Evolutionary conservation across 2,329 filamentous ascomycete genomes (phyloP).

Genomic region (Alternaria alternata): DNA sequence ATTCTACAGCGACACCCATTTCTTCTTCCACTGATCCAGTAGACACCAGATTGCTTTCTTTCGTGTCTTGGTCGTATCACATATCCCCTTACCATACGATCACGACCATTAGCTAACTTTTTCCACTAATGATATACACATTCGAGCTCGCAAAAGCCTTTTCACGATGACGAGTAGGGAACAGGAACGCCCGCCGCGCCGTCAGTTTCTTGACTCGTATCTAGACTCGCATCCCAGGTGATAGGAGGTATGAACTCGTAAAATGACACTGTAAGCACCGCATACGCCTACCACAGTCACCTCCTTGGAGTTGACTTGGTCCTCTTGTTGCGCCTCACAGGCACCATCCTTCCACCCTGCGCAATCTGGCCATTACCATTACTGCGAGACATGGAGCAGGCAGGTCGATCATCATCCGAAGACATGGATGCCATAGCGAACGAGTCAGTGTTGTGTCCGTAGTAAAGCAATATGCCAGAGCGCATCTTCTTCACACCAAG

Average conservation of each 20-base stretch:
- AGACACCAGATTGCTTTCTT: too few relatives aligned
- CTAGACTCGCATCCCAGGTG: neutral
- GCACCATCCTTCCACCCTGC: constrained; percentile 63
- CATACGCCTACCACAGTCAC: neutral
- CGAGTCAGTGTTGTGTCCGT: constrained; percentile 94
- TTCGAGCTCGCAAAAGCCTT: neutral
- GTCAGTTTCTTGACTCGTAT: too few relatives aligned
- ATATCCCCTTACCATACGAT: neutral
- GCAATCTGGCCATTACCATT: constrained; percentile 61
- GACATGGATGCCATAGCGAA: constrained; percentile 90
- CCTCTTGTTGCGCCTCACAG: constrained; percentile 43
- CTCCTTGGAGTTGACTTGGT: constrained; percentile 26
- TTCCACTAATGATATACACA: neutral
- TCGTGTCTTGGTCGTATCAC: neutral
- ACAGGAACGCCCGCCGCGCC: neutral
- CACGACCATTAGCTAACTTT: neutral
- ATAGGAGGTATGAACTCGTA: neutral
- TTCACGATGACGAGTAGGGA: neutral
- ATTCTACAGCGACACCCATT: neutral
- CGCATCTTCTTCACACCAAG: constrained; percentile 86
- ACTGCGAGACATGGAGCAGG: constrained; percentile 87
- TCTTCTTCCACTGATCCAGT: neutral
- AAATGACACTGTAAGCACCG: neutral
- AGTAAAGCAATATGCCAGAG: constrained; percentile 83
- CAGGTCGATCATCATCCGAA: constrained; percentile 75